Percentiles rank a stretch among this genome's conserved stretches.
Conservation (phyloP, 2,329 filamentous ascomycete species). For the Fusarium burgessii region DNA sequence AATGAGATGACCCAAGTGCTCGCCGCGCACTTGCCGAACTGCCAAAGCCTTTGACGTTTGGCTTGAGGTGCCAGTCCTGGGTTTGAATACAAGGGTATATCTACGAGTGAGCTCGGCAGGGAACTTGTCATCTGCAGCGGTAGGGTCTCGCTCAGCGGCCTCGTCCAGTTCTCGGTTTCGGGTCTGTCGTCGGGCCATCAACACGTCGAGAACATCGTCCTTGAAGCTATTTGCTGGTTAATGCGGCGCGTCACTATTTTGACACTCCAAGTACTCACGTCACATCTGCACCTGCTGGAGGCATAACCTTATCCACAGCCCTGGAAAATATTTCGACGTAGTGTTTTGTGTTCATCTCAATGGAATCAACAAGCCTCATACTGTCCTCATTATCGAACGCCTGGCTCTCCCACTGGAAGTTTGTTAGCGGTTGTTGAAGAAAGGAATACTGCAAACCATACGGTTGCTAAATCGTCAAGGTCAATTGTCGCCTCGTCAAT, state of each 20-base stretch:
- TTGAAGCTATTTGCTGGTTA: slow-evolving; percentile 75
- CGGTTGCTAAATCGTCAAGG: slow-evolving; percentile 84
- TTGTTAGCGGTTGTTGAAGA: slow-evolving; percentile 33
- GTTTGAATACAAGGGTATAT: slow-evolving; percentile 97
- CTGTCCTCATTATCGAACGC: slow-evolving; percentile 66
- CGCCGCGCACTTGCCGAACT: slow-evolving; percentile 92
- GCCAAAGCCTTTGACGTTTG: slow-evolving; percentile 76
- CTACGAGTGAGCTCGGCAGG: slow-evolving; percentile 91
- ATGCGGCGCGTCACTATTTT: not conserved
- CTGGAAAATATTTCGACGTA: slow-evolving; percentile 93
- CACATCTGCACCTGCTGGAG: slow-evolving; percentile 79
- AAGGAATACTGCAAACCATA: slow-evolving; percentile 57
- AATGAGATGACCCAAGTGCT: slow-evolving; percentile 92
- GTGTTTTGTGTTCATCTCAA: slow-evolving; percentile 92
- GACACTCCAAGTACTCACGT: slow-evolving; percentile 64
- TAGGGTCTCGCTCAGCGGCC: slow-evolving; percentile 75
- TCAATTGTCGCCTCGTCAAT: slow-evolving; percentile 85
- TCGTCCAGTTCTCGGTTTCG: slow-evolving; percentile 83
- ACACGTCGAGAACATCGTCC: slow-evolving; percentile 95
- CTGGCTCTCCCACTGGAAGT: slow-evolving; percentile 77
- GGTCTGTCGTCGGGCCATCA: slow-evolving; percentile 90
- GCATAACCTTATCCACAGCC: slow-evolving; percentile 89
- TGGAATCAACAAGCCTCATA: slow-evolving; percentile 81
- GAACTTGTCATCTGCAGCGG: slow-evolving; percentile 80
- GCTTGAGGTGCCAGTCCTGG: slow-evolving; percentile 78